Evolutionary conservation across 495 filamentous ascomycete species (phyloP).

Genomic region (Annulohypoxylon nitens): DNA sequence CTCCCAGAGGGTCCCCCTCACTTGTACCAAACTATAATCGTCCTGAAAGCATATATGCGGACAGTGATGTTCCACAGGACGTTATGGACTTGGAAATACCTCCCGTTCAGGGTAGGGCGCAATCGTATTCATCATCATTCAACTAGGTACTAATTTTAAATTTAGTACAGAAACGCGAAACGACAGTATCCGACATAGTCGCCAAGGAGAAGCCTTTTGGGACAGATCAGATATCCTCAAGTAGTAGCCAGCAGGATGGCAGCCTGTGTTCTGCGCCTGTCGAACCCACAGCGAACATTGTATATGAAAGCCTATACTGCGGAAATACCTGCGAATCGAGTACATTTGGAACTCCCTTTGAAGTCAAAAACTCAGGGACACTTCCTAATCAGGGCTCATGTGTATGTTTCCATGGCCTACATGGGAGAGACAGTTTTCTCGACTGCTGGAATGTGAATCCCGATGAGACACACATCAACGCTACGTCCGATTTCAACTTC

Average conservation of each 20-base stretch:
- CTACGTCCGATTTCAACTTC: no score
- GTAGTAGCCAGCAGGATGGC: not conserved
- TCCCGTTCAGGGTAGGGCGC: not conserved
- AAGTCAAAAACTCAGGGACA: not conserved
- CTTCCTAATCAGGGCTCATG: not conserved
- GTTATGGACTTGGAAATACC: not conserved
- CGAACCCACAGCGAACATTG: not conserved
- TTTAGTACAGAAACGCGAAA: not conserved
- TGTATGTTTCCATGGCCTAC: no score
- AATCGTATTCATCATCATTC: not conserved
- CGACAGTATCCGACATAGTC: no score
- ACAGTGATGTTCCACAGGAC: not conserved
- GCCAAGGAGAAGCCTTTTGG: not conserved
- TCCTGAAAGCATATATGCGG: not conserved
- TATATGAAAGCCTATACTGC: not conserved
- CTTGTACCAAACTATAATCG: not conserved
- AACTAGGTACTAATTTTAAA: not conserved
- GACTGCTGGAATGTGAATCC: no score
- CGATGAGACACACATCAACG: no score
- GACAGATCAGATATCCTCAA: not conserved
- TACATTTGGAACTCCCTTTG: not conserved
- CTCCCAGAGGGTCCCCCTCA: no score
- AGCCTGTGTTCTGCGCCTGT: not conserved
- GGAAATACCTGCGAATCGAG: not conserved
- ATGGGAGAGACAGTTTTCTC: no score